Evolutionary conservation across 1,284 basidiomycete genomes (phyloP).

Genomic region (Anthracocystis panici-leucophaei): DNA sequence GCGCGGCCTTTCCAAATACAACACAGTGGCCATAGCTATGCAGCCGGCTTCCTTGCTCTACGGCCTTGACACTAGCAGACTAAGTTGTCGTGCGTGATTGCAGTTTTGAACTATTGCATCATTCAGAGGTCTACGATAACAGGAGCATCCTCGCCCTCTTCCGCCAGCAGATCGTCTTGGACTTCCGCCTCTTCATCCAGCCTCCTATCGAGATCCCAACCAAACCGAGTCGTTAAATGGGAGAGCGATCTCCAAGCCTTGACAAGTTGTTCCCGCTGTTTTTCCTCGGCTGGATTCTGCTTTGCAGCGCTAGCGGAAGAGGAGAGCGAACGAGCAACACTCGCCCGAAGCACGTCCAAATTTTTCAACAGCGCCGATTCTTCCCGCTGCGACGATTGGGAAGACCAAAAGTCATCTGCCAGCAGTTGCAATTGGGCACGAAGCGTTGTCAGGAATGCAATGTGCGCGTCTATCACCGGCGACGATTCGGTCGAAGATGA

Average conservation of each 20-base stretch:
- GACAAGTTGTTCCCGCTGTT: conserved; percentile 11
- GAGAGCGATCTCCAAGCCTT: conserved; percentile 38
- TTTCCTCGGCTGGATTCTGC: neutral
- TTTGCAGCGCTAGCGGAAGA: neutral
- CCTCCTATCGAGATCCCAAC: conserved; percentile 33
- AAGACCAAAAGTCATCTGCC: conserved; percentile 30
- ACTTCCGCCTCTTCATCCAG: conserved; percentile 50
- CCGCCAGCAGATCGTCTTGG: conserved; percentile 36
- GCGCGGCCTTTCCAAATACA: too few species aligned
- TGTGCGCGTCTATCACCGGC: conserved; percentile 14
- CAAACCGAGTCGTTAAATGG: conserved; percentile 19
- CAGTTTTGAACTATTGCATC: neutral
- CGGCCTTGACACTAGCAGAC: too few species aligned
- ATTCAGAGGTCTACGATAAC: conserved; percentile 37
- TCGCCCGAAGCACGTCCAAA: conserved; percentile 28
- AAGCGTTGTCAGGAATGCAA: conserved; percentile 29
- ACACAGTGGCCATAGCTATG: too few species aligned
- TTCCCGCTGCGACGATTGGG: conserved; percentile 10
- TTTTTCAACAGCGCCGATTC: conserved; percentile 19
- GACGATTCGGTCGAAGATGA: neutral
- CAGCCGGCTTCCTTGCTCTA: too few species aligned
- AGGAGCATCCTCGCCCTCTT: conserved; percentile 49
- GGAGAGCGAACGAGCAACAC: conserved; percentile 33
- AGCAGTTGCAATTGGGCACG: conserved; percentile 21
- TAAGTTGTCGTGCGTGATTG: too few species aligned